phyloP scores from a whole-genome alignment of 2,329 filamentous ascomycete genomes.

The Westerdykella aurantiaca region DNA sequence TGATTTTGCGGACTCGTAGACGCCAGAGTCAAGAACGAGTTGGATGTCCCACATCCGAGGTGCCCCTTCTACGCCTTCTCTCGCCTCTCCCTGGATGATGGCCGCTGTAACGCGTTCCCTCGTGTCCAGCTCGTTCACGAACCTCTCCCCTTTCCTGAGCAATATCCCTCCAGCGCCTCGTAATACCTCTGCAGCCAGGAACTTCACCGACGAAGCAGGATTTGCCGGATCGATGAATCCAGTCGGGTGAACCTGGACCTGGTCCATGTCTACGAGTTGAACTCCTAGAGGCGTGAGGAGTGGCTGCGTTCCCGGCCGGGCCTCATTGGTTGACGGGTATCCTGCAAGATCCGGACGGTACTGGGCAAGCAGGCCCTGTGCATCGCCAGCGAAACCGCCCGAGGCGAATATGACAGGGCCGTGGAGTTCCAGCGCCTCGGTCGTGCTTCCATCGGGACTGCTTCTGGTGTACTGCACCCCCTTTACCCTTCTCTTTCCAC shows the following conservation, averaged over 20 bases:
- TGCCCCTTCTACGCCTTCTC: neutral
- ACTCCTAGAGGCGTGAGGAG: slow-evolving; percentile 40
- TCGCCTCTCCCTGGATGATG: slow-evolving; percentile 40
- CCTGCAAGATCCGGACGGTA: slow-evolving; percentile 56
- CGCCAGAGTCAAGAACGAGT: slow-evolving; percentile 56
- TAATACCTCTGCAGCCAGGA: slow-evolving; percentile 59
- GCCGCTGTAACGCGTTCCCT: slow-evolving; percentile 52
- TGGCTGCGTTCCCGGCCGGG: slow-evolving; percentile 49
- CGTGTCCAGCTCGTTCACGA: slow-evolving; percentile 59
- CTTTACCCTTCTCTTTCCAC: slow-evolving; percentile 28
- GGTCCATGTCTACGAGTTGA: slow-evolving; percentile 42
- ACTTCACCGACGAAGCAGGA: slow-evolving; percentile 48
- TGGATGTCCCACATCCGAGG: slow-evolving; percentile 50
- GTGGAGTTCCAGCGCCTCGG: slow-evolving; percentile 36
- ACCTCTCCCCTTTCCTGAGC: slow-evolving; percentile 47
- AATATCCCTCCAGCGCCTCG: slow-evolving; percentile 59
- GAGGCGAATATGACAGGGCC: slow-evolving; percentile 56
- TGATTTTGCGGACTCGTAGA: slow-evolving; percentile 47
- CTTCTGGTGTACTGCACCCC: slow-evolving; percentile 48
- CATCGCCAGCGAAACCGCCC: slow-evolving; percentile 60
- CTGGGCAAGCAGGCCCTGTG: slow-evolving; percentile 49
- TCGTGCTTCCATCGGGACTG: slow-evolving; percentile 17
- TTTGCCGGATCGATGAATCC: slow-evolving; percentile 55
- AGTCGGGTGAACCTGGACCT: slow-evolving; percentile 60
- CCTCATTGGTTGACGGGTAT: slow-evolving; percentile 59